Conservation (phyloP, 257 asterid species). For the Paraleonurus japonicus region DNA sequence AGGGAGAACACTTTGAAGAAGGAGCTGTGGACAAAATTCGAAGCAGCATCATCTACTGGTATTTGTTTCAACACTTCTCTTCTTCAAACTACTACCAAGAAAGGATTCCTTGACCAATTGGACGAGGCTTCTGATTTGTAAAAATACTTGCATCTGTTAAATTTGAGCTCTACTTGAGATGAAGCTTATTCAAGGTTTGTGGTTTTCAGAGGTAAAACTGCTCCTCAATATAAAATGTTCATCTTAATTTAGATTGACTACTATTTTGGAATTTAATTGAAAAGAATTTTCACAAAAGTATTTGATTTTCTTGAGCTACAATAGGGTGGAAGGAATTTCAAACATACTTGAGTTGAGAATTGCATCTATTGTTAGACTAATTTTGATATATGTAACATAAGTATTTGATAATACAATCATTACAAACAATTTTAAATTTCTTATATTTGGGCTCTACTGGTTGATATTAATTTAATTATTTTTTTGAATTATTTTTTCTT, state of each 20-base stretch:
- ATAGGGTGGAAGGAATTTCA: background rate
- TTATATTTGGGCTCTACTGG: too few relatives aligned
- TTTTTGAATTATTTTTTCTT: too few relatives aligned
- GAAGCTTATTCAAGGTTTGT: background rate
- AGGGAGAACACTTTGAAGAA: slow-evolving; percentile 95
- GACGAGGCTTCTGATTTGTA: slow-evolving; percentile 58
- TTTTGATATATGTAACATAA: too few relatives aligned
- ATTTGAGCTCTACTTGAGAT: slow-evolving; percentile 12
- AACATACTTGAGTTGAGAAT: background rate
- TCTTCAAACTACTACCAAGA: slow-evolving; percentile 30
- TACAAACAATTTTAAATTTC: too few relatives aligned
- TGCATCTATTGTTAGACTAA: too few relatives aligned
- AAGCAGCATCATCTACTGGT: slow-evolving; percentile 71
- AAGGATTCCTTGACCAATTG: slow-evolving; percentile 74
- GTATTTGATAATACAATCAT: too few relatives aligned
- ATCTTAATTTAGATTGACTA: background rate
- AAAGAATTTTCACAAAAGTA: background rate
- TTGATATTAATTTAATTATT: too few relatives aligned
- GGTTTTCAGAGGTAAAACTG: background rate
- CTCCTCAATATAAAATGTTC: background rate
- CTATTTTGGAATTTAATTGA: background rate
- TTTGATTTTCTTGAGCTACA: background rate
- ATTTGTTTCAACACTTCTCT: slow-evolving; percentile 30
- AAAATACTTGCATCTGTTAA: background rate
- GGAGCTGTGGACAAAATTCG: slow-evolving; percentile 86